Conservation (phyloP, 768 basidiomycete species). For the Strobilomyces echinocephalus region DNA sequence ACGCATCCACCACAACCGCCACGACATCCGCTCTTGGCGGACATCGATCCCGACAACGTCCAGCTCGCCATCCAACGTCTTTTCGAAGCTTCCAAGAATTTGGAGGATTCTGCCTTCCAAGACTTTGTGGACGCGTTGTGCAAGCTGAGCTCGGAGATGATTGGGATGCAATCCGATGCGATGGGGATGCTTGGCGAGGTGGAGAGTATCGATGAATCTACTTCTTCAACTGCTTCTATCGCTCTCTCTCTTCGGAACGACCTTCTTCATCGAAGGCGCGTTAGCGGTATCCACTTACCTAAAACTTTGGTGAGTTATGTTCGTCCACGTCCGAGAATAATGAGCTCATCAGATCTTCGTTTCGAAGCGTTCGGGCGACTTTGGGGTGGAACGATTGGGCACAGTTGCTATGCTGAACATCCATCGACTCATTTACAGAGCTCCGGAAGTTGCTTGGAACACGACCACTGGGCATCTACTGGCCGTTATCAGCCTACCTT, state of each 20-base stretch:
- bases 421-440: constrained; percentile 78
- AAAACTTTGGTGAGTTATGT: constrained; percentile 59
- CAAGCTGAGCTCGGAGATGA: constrained; percentile 86
- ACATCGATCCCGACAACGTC: constrained; percentile 73
- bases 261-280: constrained; percentile 57
- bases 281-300: constrained; percentile 86
- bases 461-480: constrained; percentile 77
- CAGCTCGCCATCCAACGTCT: constrained; percentile 71
- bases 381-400: constrained; percentile 86
- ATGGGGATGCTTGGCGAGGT: constrained; percentile 23
- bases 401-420: constrained; percentile 79
- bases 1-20: constrained; percentile 21
- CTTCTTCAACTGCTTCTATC: constrained; percentile 29
- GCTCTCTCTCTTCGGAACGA: constrained; percentile 39
- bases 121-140: constrained; percentile 77
- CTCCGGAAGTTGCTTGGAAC: constrained; percentile 81
- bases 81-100: constrained; percentile 79
- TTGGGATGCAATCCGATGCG: constrained; percentile 70
- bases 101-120: constrained; percentile 79
- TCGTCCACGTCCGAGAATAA: background rate
- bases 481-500: constrained; percentile 62
- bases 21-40: constrained; percentile 61
- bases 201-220: constrained; percentile 32
- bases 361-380: constrained; percentile 81
- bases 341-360: background rate